A percentile compares a stretch with the other conserved stretches of the same genome.
These are phyloP conservation scores for Monosporascus sp. DNA, from an alignment of 2,329 filamentous ascomycete genomes.

Conservation along the genomic window DNA sequence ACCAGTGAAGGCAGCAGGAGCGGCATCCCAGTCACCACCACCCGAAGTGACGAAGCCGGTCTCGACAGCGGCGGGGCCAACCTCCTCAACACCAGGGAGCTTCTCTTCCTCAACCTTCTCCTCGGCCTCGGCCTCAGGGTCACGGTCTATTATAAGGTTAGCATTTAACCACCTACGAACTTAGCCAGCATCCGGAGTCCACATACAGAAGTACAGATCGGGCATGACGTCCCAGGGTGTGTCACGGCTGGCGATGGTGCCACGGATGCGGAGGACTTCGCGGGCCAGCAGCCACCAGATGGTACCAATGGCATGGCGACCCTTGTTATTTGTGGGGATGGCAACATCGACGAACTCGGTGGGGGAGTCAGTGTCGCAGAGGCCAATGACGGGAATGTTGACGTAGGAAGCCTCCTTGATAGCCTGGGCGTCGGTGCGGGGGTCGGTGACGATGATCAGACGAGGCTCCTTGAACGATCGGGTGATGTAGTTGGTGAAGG, in stretches of 20 bases:
- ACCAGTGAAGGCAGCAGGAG: conserved; percentile 64
- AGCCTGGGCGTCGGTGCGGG: conserved; percentile 98
- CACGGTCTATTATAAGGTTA: conserved; percentile 61
- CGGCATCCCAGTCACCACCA: conserved; percentile 79
- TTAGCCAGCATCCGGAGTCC: background rate
- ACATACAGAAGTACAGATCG: conserved; percentile 96
- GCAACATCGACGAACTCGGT: conserved; percentile 99
- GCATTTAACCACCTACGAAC: background rate
- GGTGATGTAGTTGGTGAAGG: conserved; percentile 99
- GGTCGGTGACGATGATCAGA: conserved; percentile 98
- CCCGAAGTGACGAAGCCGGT: conserved; percentile 61
- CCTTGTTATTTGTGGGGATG: conserved; percentile 99
- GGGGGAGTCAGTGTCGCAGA: conserved; percentile 98
- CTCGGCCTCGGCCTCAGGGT: conserved; percentile 98
- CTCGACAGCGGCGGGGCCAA: conserved; percentile 72
- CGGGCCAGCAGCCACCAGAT: conserved; percentile 99
- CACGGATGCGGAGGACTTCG: conserved; percentile 98
- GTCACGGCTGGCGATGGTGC: conserved; percentile 93
- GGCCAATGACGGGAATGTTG: conserved; percentile 99
- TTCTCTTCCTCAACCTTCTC: conserved; percentile 96
- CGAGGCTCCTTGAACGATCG: conserved; percentile 99
- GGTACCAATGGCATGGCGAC: conserved; percentile 96
- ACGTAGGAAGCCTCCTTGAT: conserved; percentile 99
- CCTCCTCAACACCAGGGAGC: conserved; percentile 78
- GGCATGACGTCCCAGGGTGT: conserved; percentile 99